Evolutionary conservation across 2,329 filamentous ascomycete genomes (phyloP), one percentile per base, ranked within the genome.

Genomic region (Penicillium sp.): DNA sequence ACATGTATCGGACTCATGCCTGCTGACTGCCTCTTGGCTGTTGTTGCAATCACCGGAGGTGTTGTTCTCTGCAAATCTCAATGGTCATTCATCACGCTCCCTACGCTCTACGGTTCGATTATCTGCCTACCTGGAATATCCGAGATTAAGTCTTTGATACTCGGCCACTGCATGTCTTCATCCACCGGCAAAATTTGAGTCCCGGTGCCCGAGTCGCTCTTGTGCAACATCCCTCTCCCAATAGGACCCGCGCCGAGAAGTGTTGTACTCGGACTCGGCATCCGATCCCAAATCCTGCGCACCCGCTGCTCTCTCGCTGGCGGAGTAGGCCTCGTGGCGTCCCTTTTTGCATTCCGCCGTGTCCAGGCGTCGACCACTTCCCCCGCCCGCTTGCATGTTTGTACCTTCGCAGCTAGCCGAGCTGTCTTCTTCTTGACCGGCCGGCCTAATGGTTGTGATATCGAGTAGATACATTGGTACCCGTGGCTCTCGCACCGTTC

Each of bases 401-500:
- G 31, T 1, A 19, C 16, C 10, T 25, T 16, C 25, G 22, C 13
- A 4, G 19, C 30, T 6, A 40, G 18, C n/a, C 45, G 45, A 10
- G 28, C 28, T 18, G 59, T 56, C 50, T 57, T 64, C 42, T 64
- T 68, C 46, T 69, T 70, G 1, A 66, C 64, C 1, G 67, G 67
- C 28, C 67, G 53, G 12, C 67, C 67, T 3, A 70, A 41, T 12
- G 66, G 64, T 10, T 66, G 57, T 8, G 67, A 70, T 34, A 70
- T 62, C 37, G 67, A 69, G 45, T 70, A 70, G 18, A 70, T 54
- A 27, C 67, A 70, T 3, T 61, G 56, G 3, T 68, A 62, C 16
- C 65, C 64, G 14, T 70, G 66, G 29, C 65, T 67, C 38, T 63
- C 63, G 28, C 67, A 70, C 28, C 67, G 55, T 13, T 61, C 62